Evolutionary conservation across 129 eudicot genomes (phyloP), one percentile per base, ranked within the genome.

Genomic region (Cynara cardunculus): DNA sequence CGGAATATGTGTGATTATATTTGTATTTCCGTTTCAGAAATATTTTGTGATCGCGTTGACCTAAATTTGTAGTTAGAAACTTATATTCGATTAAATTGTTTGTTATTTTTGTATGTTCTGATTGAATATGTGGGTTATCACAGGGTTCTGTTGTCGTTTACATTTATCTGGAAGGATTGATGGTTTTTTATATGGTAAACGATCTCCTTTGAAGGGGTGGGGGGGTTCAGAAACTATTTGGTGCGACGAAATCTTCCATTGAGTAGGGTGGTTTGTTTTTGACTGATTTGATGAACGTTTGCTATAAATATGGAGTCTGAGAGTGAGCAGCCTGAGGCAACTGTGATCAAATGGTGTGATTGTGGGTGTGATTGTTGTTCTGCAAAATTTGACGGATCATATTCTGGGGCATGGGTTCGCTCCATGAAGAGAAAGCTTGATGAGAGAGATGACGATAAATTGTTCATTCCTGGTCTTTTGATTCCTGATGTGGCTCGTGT

Each of bases 371-470:
- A 83, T 35, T 88, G 92, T 84, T 83, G 81, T 78, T 84, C 93
- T 73, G 75, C 82, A 14, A 25, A 69, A 28, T 74, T 82, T 26
- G 78, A 85, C 41, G 73, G 88, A 25, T 84, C 94, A 21, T 72
- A 81, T 25, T 87, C 90, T 0, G 89, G 92, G 73, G 78, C 81
- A 5, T 94, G 86, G 84, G 41, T 87, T 24, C 88, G 98, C 7
- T 69, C 98, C 0, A 89, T 83, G 3, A 94, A 90, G 86, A 81
- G 97, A 73, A 95, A 90, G 76, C 78, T 74, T 25, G 94, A 90
- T 35, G 97, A 95, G 53, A 74, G 74, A 44, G 96, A 89, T 37
- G 90, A 76, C 11, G 65, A 77, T 7, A 81, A 75, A 32, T 84
- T 84, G 8, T 25, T 59, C 14, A 80, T 89, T 68, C 91, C 97